Evolutionary conservation across 2,329 filamentous ascomycete genomes (phyloP).

Genomic region (Orbilia quercus): DNA sequence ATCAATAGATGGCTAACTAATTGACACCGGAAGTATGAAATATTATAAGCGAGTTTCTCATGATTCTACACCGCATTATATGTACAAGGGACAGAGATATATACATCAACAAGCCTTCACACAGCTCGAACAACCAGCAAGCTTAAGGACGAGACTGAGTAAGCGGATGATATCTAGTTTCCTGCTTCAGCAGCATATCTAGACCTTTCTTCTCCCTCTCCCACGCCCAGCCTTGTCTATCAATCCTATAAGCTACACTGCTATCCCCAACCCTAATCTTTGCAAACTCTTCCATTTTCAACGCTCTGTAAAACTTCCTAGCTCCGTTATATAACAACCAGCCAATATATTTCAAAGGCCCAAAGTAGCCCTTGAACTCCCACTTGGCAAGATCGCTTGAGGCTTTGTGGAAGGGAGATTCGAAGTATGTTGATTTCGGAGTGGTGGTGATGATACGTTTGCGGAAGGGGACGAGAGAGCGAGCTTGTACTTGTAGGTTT

Average conservation of each 20-base stretch:
- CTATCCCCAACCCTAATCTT: constrained; percentile 40
- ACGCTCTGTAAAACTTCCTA: constrained; percentile 14
- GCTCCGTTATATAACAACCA: constrained; percentile 22
- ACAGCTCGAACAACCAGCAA: neutral
- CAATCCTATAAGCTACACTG: constrained; percentile 39
- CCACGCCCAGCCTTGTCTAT: constrained; percentile 49
- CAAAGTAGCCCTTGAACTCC: constrained; percentile 45
- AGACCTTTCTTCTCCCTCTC: constrained; percentile 45
- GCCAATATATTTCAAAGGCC: constrained; percentile 43
- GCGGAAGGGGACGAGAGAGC: constrained; percentile 41
- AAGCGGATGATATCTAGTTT: constrained; percentile 35
- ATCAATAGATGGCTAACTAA: no score
- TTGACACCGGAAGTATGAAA: neutral
- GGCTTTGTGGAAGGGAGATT: constrained; percentile 32
- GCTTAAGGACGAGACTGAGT: neutral
- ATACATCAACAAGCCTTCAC: neutral
- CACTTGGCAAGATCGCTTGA: neutral
- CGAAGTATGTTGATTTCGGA: constrained; percentile 29
- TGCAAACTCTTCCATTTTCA: constrained; percentile 46
- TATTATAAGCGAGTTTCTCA: constrained; percentile 12
- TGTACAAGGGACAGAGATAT: constrained; percentile 10
- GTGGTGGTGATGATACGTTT: constrained; percentile 26
- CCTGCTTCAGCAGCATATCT: constrained; percentile 42
- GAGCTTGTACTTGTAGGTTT: constrained; percentile 43
- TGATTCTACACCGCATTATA: constrained; percentile 3